These are phyloP conservation scores for Rhizomucor pusillus DNA, from an alignment of 371 early-diverging fungal species.

Conservation along the genomic window DNA sequence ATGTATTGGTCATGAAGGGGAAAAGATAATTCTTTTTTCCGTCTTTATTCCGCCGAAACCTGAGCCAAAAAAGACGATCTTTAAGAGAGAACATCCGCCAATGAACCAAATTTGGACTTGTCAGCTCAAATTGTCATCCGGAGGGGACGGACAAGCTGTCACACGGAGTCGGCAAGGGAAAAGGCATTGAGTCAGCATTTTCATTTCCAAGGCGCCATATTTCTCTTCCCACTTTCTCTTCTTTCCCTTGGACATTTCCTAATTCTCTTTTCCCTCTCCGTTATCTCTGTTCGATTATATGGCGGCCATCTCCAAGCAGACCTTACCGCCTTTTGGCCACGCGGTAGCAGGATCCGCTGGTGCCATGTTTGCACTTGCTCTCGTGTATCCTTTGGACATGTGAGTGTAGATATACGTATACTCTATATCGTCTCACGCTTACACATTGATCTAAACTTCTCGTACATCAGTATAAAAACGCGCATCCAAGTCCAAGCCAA, in stretches of 20 bases:
- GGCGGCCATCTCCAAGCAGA: slow-evolving; percentile 52
- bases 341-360: slow-evolving; percentile 92
- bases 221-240: slow-evolving; percentile 9
- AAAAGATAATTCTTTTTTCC: no score
- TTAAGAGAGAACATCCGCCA: no score
- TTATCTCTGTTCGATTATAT: slow-evolving; percentile 23
- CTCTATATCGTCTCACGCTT: not conserved
- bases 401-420: no score
- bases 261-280: slow-evolving; percentile 11
- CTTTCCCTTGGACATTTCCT: slow-evolving; percentile 13
- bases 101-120: no score
- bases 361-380: slow-evolving; percentile 85
- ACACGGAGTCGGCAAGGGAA: no score
- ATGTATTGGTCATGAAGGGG: no score
- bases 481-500: slow-evolving; percentile 89
- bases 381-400: slow-evolving; percentile 96
- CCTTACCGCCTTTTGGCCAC: slow-evolving; percentile 84
- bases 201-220: slow-evolving; percentile 1
- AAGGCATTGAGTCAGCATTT: slow-evolving; percentile 34
- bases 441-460: not conserved
- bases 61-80: no score
- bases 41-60: no score
- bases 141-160: no score
- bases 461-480: slow-evolving; percentile 91
- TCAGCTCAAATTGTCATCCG: no score